These are phyloP conservation scores for Pichia heedii DNA, from an alignment of 805 yeast genomes.

Conservation along the genomic window DNA sequence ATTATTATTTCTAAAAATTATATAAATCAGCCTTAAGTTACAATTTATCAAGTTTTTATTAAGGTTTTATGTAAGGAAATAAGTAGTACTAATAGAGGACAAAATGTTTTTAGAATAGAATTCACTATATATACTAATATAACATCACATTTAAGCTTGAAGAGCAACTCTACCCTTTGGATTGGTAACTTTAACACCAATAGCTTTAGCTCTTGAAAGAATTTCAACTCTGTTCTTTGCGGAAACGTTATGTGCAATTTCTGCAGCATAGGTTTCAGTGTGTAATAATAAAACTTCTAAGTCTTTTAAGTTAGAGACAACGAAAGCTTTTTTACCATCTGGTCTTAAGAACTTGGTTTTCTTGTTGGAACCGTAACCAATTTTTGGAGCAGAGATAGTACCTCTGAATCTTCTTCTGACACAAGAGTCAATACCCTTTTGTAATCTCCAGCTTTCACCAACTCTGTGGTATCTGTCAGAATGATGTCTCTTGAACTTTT, in stretches of 20 bases:
- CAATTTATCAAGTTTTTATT: background rate
- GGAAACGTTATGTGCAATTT: slow-evolving; percentile 97
- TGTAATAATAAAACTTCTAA: slow-evolving; percentile 93
- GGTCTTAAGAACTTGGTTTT: slow-evolving; percentile 93
- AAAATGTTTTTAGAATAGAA: slow-evolving; percentile 4
- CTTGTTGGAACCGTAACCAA: slow-evolving; percentile 99
- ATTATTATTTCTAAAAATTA: no score
- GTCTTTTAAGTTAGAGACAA: slow-evolving; percentile 87
- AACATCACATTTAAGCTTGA: slow-evolving; percentile 65
- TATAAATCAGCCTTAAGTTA: background rate
- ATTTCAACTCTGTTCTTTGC: slow-evolving; percentile 97
- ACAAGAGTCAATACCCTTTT: slow-evolving; percentile 99
- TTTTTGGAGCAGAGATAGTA: slow-evolving; percentile 96
- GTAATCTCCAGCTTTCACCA: slow-evolving; percentile 99
- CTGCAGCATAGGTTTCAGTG: slow-evolving; percentile 99
- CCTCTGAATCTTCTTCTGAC: slow-evolving; percentile 99
- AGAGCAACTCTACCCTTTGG: slow-evolving; percentile 97
- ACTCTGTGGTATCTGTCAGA: slow-evolving; percentile 99
- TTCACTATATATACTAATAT: slow-evolving; percentile 10
- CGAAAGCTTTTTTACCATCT: slow-evolving; percentile 96
- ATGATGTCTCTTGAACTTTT: slow-evolving; percentile 99
- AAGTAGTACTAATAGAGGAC: background rate
- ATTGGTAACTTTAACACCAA: slow-evolving; percentile 98
- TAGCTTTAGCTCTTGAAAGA: slow-evolving; percentile 93
- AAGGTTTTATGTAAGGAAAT: background rate